Evolutionary conservation across 2,329 filamentous ascomycete species (phyloP), one percentile per base, ranked within the genome.

Genomic region (Orbilia oligospora): DNA sequence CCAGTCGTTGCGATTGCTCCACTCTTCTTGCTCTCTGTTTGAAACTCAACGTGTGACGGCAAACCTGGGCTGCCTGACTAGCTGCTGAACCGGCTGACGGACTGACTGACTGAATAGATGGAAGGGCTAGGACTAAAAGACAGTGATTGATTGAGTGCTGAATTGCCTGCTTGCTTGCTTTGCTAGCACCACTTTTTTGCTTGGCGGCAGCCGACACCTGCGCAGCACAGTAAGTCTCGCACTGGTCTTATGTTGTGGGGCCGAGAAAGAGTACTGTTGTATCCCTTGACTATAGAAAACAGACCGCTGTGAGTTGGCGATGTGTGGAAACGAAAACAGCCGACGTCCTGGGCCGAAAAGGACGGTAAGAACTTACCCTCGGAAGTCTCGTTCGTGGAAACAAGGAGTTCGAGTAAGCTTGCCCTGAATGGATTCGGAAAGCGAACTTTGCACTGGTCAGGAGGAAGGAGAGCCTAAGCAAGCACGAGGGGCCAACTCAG

Each of bases 31-130:
- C 63, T 69, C 64, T 65, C 75, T 46, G 55, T 55, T 58, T 78
- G 68, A 71, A 72, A 72, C 68, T 68, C 68, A 72, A 69, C 61
- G 65, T 77, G 67, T 77, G 66, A 78, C 75, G 55, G 63, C 68
- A 65, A 72, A 78, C 75, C 46, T 18, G 61, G 73, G 67, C 56
- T 53, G 14, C 48, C 36, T 38, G 10, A 10, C 36, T 46, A n/a
- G n/a, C n/a, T n/a, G n/a, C n/a, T n/a, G n/a, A n/a, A n/a, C n/a
- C n/a, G n/a, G n/a, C n/a, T n/a, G n/a, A n/a, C n/a, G 14, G n/a
- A 46, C 41, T 14, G 16, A 6, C 36, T 38, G 41, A 46, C 44
- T 46, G 44, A 46, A 16, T n/a, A 36, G 20, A n/a, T 51, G 16
- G 20, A 20, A 24, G 55, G 53, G 44, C 41, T 53, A 14, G 61